Conservation (phyloP, 140 eudicot species). For the Stevia rebaudiana region DNA sequence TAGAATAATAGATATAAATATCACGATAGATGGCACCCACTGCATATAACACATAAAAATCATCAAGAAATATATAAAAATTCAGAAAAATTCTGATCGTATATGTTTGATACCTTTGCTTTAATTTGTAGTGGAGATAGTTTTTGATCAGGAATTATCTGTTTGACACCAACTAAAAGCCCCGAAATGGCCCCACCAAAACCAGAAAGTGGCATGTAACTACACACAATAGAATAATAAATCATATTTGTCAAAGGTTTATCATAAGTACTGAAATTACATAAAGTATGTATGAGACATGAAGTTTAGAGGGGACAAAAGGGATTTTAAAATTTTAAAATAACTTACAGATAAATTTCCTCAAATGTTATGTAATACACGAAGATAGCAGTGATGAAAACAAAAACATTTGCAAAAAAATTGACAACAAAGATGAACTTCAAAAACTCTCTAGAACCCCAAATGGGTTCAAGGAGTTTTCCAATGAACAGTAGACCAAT, state of each 20-base stretch:
- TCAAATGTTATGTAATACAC: slow-evolving; percentile 61
- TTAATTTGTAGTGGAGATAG: slow-evolving; percentile 49
- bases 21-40: slow-evolving; percentile 86
- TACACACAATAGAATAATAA: slow-evolving; percentile 23
- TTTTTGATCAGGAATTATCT: slow-evolving; percentile 87
- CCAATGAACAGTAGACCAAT: slow-evolving; percentile 84
- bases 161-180: slow-evolving; percentile 81
- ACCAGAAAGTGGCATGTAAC: slow-evolving; percentile 89
- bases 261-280: too few relatives aligned
- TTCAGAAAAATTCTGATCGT: background rate
- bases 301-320: background rate
- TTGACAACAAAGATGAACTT: slow-evolving; percentile 87
- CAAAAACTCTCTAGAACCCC: slow-evolving; percentile 92
- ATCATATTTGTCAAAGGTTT: background rate
- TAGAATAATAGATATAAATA: slow-evolving; percentile 46
- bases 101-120: slow-evolving; percentile 47
- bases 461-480: slow-evolving; percentile 86
- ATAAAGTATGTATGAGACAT: too few relatives aligned
- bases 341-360: slow-evolving; percentile 88
- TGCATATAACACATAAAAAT: slow-evolving; percentile 30
- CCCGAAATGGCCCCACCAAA: slow-evolving; percentile 87
- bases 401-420: slow-evolving; percentile 67
- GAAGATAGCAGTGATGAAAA: slow-evolving; percentile 77
- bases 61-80: background rate
- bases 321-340: background rate